Evolutionary conservation across 208 protist genomes (phyloP), one percentile per base, ranked within the genome.

Genomic region (Leishmania guyanensis): DNA sequence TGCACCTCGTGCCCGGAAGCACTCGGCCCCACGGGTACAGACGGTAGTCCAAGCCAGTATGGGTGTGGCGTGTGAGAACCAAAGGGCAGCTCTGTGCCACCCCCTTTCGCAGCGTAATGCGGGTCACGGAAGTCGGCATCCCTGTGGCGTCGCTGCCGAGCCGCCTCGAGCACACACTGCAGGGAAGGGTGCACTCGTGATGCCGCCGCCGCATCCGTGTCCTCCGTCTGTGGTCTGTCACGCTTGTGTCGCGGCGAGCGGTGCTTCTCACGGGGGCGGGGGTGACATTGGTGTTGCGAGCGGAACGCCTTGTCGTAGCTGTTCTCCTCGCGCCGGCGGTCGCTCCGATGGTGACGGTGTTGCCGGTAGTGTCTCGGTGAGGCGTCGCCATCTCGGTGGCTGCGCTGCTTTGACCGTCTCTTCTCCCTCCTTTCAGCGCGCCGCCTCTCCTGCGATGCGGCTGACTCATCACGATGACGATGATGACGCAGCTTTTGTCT

Each of bases 61-160:
- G 70, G 46, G 70, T 75, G 70, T 50, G 22, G 50, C 70, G 50
- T 48, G 50, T 36, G 29, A 36, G 2, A 48, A 9, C 20, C 43
- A 16, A 20, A 48, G 5, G 50, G 22, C n/a, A 60, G 70, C 70
- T 5, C n/a, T 43, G 17, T 50, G 66, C 39, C 36, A 71, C 39
- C 70, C 68, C 72, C 69, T 53, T 84, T 69, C 14, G 9, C 29
- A 0, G 72, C 58, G 56, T 54, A 80, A 26, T n/a, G 43, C 68
- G 20, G 48, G 26, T 80, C 66, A 54, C 58, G 75, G 10, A 3
- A 60, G 58, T 71, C 54, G 8, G 50, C 68, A 26, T 33, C 26
- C 22, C 36, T n/a, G 39, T 9, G 46, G 10, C 69, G 26, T 46
- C 46, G 46, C 69, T 51, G 39, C 69, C 12, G 39, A 26, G n/a